These are phyloP conservation scores for Digitaria exilis DNA, from an alignment of 202 grass and related monocot species.

Conservation along the genomic window DNA sequence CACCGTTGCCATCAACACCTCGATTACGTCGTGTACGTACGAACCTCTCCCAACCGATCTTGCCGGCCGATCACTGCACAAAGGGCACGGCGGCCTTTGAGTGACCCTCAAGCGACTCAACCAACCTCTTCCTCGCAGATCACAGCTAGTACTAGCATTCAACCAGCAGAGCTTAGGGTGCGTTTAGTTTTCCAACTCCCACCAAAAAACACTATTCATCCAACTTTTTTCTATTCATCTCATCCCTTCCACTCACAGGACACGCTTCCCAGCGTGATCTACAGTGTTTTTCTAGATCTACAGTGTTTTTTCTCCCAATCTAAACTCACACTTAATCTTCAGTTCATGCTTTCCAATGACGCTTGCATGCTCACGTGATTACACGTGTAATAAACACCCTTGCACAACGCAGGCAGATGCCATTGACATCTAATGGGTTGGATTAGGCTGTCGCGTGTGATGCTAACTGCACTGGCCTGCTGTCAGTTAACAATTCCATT, in stretches of 20 bases:
- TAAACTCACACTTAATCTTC: too few species aligned
- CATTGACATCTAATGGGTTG: not conserved
- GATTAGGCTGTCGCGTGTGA: not conserved
- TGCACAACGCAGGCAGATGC: too few species aligned
- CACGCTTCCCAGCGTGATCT: too few species aligned
- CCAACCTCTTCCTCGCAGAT: not conserved
- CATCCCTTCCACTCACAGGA: too few species aligned
- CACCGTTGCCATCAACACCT: not conserved
- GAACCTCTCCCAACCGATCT: too few species aligned
- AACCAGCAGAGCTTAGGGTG: not conserved
- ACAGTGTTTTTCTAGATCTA: too few species aligned
- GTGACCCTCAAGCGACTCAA: constrained; percentile 19
- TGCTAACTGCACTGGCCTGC: not conserved
- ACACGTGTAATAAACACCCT: too few species aligned
- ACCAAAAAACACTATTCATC: too few species aligned
- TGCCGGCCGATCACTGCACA: not conserved
- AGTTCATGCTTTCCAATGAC: not conserved
- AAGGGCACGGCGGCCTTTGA: not conserved
- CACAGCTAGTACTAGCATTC: not conserved
- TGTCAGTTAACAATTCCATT: not conserved
- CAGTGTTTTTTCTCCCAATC: too few species aligned
- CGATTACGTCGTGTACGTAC: too few species aligned
- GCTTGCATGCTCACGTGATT: not conserved
- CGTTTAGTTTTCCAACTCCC: too few species aligned
- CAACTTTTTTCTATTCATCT: too few species aligned